Evolutionary conservation across 805 yeast species (phyloP), one percentile per base, ranked within the genome.

Genomic region (Pichia cabralensis): DNA sequence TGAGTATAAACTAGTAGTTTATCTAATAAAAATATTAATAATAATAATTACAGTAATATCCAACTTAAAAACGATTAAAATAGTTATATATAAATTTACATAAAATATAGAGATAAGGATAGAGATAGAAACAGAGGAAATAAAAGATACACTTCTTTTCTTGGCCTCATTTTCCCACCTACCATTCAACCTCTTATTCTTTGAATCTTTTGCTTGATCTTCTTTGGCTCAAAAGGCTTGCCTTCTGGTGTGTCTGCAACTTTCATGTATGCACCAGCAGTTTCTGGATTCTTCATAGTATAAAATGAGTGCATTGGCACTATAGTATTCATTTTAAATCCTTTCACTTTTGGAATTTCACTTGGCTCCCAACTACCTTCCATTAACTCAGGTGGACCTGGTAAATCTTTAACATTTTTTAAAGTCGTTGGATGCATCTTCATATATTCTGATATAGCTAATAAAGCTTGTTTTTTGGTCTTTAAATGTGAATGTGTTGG

Each of bases 271-370:
- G 80, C 71, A 37, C 68, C 58, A 42, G 76, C 84, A 2, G 86
- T 76, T 67, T 77, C 76, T 33, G 96, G 96, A 48, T 82, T 85
- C 21, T 82, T 88, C 66, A 83, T 69, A 28, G 88, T 68, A 29
- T 80, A 75, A 14, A 80, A 75, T 35, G 94, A 79, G 49, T 80
- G 85, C 21, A 85, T 66, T n/a, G 98, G 98, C 11, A 88, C 84
- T 29, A 89, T 76, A 2, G 77, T 72, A 56, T 82, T 84, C 83
- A 88, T 80, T 48, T 68, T 74, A 66, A 82, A 80, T 10, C 95
- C 95, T 46, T 75, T 73, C n/a, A 94, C 95, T 37, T 60, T 64
- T 9, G 95, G 94, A 49, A 80, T 56, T 57, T 71, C 65, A 46
- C 67, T 64, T 10, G 82, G 73, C 43, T 63, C 66, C 45, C 72